phyloP scores from a whole-genome alignment of 139 green algal species.

The Asterochloris erici region DNA sequence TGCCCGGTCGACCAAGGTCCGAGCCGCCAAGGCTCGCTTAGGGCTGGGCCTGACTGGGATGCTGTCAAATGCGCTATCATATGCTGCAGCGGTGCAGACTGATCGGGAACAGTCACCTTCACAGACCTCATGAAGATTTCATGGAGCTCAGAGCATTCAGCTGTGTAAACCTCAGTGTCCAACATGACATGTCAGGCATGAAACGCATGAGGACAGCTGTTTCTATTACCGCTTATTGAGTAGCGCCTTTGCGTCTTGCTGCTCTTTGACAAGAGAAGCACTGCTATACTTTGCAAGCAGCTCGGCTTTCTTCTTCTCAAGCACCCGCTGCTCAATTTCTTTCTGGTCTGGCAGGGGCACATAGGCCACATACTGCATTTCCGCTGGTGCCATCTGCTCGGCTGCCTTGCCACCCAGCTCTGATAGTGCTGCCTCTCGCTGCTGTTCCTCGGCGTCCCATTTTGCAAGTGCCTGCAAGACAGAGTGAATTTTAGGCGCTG shows the following conservation, averaged over 20 bases:
- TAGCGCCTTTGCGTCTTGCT: conserved; percentile 70
- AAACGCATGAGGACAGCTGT: neutral
- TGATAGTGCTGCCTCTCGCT: conserved; percentile 46
- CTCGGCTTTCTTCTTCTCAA: conserved; percentile 92
- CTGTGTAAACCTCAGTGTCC: neutral
- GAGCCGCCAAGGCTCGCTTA: neutral
- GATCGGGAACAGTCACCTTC: neutral
- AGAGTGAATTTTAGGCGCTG: too few species aligned
- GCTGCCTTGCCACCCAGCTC: conserved; percentile 22
- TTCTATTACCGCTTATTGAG: conserved; percentile 54
- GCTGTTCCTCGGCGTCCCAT: conserved; percentile 66
- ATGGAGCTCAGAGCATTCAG: neutral
- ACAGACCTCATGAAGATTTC: neutral
- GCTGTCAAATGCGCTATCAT: neutral
- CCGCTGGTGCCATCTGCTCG: conserved; percentile 5
- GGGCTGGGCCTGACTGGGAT: neutral
- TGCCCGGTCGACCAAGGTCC: neutral
- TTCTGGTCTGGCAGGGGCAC: conserved; percentile 90
- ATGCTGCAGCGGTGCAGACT: neutral
- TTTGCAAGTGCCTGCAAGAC: conserved; percentile 54
- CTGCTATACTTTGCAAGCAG: conserved; percentile 85
- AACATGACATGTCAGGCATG: neutral
- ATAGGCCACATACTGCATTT: conserved; percentile 82
- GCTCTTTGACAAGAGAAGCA: conserved; percentile 59
- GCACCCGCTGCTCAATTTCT: conserved; percentile 86